These are phyloP conservation scores for Diplocarpon mali DNA, from an alignment of 2,329 filamentous ascomycete genomes.

Conservation along the genomic window DNA sequence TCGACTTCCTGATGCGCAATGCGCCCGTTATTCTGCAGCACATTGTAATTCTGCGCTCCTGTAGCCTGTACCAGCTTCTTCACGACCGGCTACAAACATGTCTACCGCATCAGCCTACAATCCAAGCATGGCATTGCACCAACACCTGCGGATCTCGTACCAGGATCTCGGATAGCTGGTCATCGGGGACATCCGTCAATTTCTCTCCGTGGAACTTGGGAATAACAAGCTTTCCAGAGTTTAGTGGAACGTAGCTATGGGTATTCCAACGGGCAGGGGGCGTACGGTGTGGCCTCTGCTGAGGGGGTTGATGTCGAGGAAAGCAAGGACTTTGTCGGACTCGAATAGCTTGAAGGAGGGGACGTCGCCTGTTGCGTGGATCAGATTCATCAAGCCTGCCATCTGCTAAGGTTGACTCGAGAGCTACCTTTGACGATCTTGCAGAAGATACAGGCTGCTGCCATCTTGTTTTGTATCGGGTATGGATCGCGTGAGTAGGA, in stretches of 20 bases:
- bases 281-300: constrained; percentile 80
- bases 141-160: constrained; percentile 33
- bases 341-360: constrained; percentile 95
- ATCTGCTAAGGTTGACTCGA: constrained; percentile 10
- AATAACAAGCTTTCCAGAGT: constrained; percentile 60
- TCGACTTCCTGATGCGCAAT: constrained; percentile 88
- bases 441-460: constrained; percentile 82
- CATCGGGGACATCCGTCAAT: constrained; percentile 85
- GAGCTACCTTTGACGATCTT: constrained; percentile 81
- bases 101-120: constrained; percentile 4
- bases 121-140: neutral
- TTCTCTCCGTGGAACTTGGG: constrained; percentile 92
- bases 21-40: constrained; percentile 90
- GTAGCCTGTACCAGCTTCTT: constrained; percentile 77
- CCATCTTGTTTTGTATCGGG: neutral
- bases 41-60: constrained; percentile 74
- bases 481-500: neutral
- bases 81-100: constrained; percentile 49
- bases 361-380: constrained; percentile 61
- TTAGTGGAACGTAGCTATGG: too few species aligned
- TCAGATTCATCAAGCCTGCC: neutral
- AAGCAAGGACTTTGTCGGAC: constrained; percentile 84
- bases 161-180: constrained; percentile 71
- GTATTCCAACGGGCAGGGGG: constrained; percentile 4
- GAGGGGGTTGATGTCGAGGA: constrained; percentile 90